phyloP scores from a whole-genome alignment of 257 asterid species.

The Anisodus tanguticus region DNA sequence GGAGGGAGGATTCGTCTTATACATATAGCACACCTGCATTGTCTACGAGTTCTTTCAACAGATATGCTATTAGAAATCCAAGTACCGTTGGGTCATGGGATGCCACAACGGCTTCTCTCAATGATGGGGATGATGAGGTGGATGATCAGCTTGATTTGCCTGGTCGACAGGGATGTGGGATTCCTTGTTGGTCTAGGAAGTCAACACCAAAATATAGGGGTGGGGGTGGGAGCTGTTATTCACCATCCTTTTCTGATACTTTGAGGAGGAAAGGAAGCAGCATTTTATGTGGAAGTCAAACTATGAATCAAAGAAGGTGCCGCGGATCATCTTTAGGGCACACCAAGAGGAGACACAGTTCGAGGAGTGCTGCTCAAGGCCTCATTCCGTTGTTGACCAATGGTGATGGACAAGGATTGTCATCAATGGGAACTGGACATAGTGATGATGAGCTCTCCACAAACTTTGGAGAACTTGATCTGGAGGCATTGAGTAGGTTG shows the following conservation, averaged over 20 bases:
- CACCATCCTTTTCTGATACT: constrained; percentile 92
- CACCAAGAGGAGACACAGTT: constrained; percentile 61
- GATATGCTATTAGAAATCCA: constrained; percentile 60
- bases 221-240: constrained; percentile 70
- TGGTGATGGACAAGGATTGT: constrained; percentile 52
- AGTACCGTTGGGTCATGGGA: constrained; percentile 92
- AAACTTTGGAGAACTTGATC: constrained; percentile 77
- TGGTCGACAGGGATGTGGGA: constrained; percentile 90
- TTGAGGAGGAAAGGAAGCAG: constrained; percentile 82
- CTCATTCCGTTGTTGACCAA: constrained; percentile 73
- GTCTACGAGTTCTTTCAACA: constrained; percentile 75
- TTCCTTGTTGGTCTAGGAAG: constrained; percentile 94
- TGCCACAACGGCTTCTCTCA: constrained; percentile 71
- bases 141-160: constrained; percentile 81
- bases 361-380: constrained; percentile 58
- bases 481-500: constrained; percentile 83
- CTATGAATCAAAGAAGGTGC: constrained; percentile 55
- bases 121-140: constrained; percentile 84
- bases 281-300: constrained; percentile 69
- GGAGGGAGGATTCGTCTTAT: constrained; percentile 77
- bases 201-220: constrained; percentile 85
- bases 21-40: constrained; percentile 77
- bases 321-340: constrained; percentile 56
- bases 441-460: constrained; percentile 81
- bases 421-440: constrained; percentile 62